These are phyloP conservation scores for Candolleomyces eurysporus DNA, from an alignment of 768 basidiomycete genomes.

Conservation along the genomic window DNA sequence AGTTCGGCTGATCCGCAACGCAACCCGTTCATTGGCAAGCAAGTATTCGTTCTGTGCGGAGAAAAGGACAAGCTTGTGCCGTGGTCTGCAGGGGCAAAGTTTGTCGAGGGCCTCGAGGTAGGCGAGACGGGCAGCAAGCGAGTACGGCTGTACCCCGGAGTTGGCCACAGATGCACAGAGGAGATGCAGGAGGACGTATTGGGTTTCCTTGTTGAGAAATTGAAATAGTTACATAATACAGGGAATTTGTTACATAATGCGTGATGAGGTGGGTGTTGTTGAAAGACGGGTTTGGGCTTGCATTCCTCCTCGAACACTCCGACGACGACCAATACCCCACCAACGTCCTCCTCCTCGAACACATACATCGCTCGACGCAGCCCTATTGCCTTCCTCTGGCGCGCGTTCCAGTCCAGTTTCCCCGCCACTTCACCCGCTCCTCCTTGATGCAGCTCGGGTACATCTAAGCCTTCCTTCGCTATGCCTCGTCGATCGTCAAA, in stretches of 20 bases:
- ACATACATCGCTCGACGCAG: neutral
- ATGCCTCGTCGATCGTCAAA: conserved; percentile 61
- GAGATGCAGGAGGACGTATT: conserved; percentile 55
- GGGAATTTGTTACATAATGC: conserved; percentile 19
- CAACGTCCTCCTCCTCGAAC: neutral
- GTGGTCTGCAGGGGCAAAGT: conserved; percentile 51
- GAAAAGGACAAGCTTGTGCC: conserved; percentile 66
- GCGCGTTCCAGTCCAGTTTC: neutral
- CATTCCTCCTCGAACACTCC: neutral
- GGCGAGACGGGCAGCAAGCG: conserved; percentile 55
- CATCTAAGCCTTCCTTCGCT: conserved; percentile 9
- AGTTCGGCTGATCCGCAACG: conserved; percentile 24
- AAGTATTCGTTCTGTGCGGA: conserved; percentile 71
- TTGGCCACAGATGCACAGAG: conserved; percentile 61
- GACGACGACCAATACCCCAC: neutral
- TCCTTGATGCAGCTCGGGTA: conserved; percentile 4
- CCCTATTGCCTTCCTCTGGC: neutral
- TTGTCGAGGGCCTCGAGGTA: conserved; percentile 55
- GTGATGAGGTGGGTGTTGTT: conserved; percentile 19
- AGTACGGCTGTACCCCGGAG: conserved; percentile 49
- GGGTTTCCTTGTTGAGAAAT: conserved; percentile 27
- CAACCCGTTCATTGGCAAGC: conserved; percentile 71
- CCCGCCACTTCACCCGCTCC: neutral
- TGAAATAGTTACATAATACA: conserved; percentile 13
- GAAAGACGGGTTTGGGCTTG: conserved; percentile 12